Base-by-base conservation (phyloP, 2,329 filamentous ascomycete genomes). In the Calonectria honghensis region DNA sequence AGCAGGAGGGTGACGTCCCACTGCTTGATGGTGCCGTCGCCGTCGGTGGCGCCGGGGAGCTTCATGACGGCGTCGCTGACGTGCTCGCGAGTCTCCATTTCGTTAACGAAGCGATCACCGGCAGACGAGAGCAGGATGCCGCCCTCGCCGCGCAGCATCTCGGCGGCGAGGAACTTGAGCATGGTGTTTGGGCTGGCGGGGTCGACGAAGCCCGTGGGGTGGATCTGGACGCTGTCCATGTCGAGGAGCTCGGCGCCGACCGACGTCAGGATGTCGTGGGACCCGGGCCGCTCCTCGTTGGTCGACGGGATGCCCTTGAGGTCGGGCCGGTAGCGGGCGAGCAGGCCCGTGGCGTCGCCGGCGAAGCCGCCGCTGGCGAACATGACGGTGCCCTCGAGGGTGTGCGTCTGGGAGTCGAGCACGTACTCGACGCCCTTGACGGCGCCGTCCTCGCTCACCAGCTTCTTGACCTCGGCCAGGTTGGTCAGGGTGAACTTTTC, bases 191-290 rank as follows among this genome's bases (percentile, higher is more conserved):
- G 83, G 39, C 87, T 85, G 1, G 86, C 84, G 0, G 89, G 88
- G 75, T 93, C 91, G 7, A 93, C 85, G 78, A 94, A 93, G 0
- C 91, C 91, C 0, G 92, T 93, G 3, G 92, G 92, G 76, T 94
- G 92, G 6, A 93, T 87, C 81, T 94, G 92, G 2, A 94, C 91
- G 73, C 86, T 87, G 54, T 89, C 86, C 88, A 90, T 90, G 35
- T 90, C 88, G 51, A 90, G 83, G 16, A 89, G 81, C 39, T 83
- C 83, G 6, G 87, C 88, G 20, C 85, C 86, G 0, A 85, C 82
- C 1, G 81, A 81, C 0, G 83, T 78, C 0, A 90, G 83, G 0
- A 90, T 77, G 1, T 79, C 79, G 70, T 92, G 90, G 2, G 90
- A 86, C 0, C 90, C 91, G 0, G 91, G 89, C 0, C 89, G 84